These are phyloP conservation scores for Leucocoprinus birnbaumii DNA, from an alignment of 768 basidiomycete species.

Conservation along the genomic window DNA sequence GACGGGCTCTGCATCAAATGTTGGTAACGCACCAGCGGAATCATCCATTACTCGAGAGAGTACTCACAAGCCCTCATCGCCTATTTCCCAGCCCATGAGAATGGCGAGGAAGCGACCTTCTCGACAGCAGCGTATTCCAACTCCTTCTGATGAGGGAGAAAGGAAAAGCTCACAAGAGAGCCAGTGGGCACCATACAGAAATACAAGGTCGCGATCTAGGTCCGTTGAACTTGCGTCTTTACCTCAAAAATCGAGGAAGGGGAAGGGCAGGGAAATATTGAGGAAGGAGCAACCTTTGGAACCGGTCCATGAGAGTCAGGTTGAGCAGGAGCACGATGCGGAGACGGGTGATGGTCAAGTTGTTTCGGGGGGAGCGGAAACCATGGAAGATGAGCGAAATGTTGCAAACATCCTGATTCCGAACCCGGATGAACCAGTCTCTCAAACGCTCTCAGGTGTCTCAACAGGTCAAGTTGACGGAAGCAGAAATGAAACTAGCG, in stretches of 20 bases:
- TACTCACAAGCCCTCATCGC: conserved; percentile 2
- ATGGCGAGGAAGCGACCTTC: conserved; percentile 13
- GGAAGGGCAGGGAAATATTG: background rate
- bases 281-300: background rate
- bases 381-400: conserved; percentile 17
- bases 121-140: conserved; percentile 12
- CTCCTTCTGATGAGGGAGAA: conserved; percentile 5
- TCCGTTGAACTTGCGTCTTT: conserved; percentile 25
- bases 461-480: background rate
- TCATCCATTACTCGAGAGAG: conserved; percentile 11
- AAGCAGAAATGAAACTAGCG: conserved; percentile 11
- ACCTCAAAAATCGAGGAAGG: background rate
- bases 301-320: conserved; percentile 3
- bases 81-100: conserved; percentile 9
- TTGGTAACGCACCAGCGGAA: background rate
- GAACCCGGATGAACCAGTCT: background rate
- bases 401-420: conserved; percentile 5
- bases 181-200: conserved; percentile 25
- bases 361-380: background rate
- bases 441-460: background rate
- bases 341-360: background rate
- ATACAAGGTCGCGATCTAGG: conserved; percentile 31
- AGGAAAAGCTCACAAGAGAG: conserved; percentile 7
- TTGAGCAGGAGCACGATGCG: conserved; percentile 1
- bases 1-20: background rate